phyloP scores from a whole-genome alignment of 768 basidiomycete genomes.

The Tricholoma bakamatsutake region DNA sequence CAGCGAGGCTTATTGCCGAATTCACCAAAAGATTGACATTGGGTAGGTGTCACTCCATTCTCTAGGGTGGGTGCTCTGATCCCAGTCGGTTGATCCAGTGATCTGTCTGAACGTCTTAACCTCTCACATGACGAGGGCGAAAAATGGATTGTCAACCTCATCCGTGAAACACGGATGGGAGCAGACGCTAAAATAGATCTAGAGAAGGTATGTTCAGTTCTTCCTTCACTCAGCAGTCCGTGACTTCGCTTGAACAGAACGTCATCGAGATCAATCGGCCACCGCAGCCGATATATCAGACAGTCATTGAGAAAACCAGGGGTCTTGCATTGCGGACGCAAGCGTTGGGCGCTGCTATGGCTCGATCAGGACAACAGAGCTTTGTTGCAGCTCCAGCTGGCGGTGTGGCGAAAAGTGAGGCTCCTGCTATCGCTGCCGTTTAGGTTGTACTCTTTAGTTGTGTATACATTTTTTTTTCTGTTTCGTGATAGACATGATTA shows the following conservation, averaged over 20 bases:
- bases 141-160: slow-evolving; percentile 99
- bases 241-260: slow-evolving; percentile 48
- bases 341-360: slow-evolving; percentile 72
- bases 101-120: slow-evolving; percentile 90
- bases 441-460: slow-evolving; percentile 7
- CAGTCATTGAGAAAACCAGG: slow-evolving; percentile 92
- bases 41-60: slow-evolving; percentile 39
- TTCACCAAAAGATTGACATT: slow-evolving; percentile 90
- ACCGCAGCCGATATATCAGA: slow-evolving; percentile 84
- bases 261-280: slow-evolving; percentile 94
- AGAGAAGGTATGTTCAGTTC: slow-evolving; percentile 60
- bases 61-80: not conserved
- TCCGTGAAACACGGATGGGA: slow-evolving; percentile 94
- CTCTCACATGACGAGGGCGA: slow-evolving; percentile 94
- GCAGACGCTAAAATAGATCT: slow-evolving; percentile 97
- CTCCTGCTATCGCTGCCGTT: slow-evolving; percentile 19
- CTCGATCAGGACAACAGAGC: slow-evolving; percentile 27
- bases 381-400: not conserved
- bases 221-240: not conserved
- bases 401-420: slow-evolving; percentile 12
- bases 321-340: slow-evolving; percentile 89
- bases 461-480: not conserved
- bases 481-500: not conserved
- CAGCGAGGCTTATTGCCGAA: slow-evolving; percentile 96
- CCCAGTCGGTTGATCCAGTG: slow-evolving; percentile 37